Evolutionary conservation across 257 asterid genomes (phyloP).

Genomic region (Lycium ferocissimum): DNA sequence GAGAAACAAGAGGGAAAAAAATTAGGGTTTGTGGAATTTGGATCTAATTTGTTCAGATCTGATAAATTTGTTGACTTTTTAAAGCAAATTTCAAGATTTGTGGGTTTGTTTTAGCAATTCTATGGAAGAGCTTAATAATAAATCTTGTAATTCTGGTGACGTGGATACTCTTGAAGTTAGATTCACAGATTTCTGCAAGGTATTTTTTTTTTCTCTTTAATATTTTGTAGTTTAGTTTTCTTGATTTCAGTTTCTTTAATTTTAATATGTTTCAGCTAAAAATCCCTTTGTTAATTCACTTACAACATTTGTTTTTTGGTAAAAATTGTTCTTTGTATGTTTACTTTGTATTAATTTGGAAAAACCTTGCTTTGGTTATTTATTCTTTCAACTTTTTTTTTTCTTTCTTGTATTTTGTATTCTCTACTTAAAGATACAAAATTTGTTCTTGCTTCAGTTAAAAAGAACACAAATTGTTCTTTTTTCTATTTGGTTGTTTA

Average conservation of each 20-base stretch:
- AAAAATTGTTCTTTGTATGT: background rate
- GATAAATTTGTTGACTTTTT: background rate
- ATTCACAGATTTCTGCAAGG: conserved; percentile 78
- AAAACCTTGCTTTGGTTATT: background rate
- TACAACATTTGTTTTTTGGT: background rate
- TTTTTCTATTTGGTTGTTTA: no score
- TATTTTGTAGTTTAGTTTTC: background rate
- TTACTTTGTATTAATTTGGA: background rate
- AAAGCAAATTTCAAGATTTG: background rate
- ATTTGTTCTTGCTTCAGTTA: no score
- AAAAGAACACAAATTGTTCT: no score
- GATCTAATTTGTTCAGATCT: conserved; percentile 3
- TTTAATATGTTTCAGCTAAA: background rate
- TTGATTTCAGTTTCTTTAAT: background rate
- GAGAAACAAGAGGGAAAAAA: background rate
- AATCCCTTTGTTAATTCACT: background rate
- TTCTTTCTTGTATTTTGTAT: background rate
- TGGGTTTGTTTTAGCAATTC: background rate
- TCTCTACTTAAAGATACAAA: no score
- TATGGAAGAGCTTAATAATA: conserved; percentile 12
- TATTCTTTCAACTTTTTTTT: background rate
- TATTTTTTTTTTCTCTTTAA: conserved; percentile 31
- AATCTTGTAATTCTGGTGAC: background rate
- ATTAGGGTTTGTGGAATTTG: background rate
- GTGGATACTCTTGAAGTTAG: conserved; percentile 60